Base-by-base conservation (phyloP, 2,329 filamentous ascomycete genomes). In the Alternaria arbusti region DNA sequence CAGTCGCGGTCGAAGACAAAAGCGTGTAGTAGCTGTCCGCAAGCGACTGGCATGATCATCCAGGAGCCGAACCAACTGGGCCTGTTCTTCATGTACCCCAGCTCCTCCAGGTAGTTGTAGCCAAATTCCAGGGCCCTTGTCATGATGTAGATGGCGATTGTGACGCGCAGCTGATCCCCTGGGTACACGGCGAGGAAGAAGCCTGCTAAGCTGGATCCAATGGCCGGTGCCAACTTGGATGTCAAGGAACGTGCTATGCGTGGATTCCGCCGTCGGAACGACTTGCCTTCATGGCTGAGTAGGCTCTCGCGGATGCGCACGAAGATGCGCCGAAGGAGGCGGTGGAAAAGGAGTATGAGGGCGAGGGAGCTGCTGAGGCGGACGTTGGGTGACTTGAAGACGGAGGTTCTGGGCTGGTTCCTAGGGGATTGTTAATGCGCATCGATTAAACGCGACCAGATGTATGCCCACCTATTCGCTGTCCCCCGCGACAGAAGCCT, bases 291-390 rank as follows among this genome's bases (percentile, higher is more conserved):
- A n/a, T 92, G 87, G 36, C 91, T 90, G 45, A 96, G 88, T 5
- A 99, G 85, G 67, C 93, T 93, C 2, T 87, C 85, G 51, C 95
- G 90, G 46, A 98, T 84, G 26, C 93, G 88, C 25, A 88, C 87
- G 72, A 98, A 92, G 84, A 98, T 97, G 63, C 95, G 92, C 82
- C 95, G 93, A 25, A 98, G 88, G 1, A 97, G 85, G 28, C 96
- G 89, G 79, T 99, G 96, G 65, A 97, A 88, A 46, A 98, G 88
- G 20, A 98, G 86, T 67, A 97, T 93, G 3, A 92, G 87, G 15
- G 94, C 94, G 13, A 97, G 86, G 0, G 93, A 96, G 9, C 94
- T 84, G 0, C 94, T 95, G 10, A 97, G 85, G 59, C 94, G 88
- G 54, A 96, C 84, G 23, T 91, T 91, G 0, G 90, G 85, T 0